A percentile compares a stretch with the other conserved stretches of the same genome.
Evolutionary conservation across 768 basidiomycete genomes (phyloP).

Genomic region (Termitomyces sp.): DNA sequence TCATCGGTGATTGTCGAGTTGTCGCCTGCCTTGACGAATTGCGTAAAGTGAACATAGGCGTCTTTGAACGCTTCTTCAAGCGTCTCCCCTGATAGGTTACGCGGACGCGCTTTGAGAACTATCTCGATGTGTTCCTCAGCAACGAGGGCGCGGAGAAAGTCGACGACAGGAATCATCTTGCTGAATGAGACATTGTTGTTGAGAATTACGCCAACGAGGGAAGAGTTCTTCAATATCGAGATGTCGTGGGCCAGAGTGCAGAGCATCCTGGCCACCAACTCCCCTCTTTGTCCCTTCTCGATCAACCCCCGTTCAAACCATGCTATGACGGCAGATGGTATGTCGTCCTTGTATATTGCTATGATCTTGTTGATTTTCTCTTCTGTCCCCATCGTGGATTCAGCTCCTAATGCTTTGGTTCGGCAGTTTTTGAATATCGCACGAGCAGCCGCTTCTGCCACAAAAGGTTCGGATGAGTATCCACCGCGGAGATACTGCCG

Average conservation of each 20-base stretch:
- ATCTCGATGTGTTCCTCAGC: background rate
- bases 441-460: background rate
- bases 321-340: background rate
- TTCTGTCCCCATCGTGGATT: too few relatives aligned
- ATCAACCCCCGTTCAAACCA: background rate
- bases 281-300: background rate
- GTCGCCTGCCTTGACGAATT: conserved; percentile 2
- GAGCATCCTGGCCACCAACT: conserved; percentile 6
- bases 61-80: background rate
- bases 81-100: background rate
- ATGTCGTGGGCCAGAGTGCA: background rate
- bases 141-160: conserved; percentile 3
- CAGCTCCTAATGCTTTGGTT: background rate
- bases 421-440: background rate
- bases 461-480: background rate
- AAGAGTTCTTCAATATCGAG: background rate
- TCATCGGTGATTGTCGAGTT: background rate
- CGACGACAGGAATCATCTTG: background rate
- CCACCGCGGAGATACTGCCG: background rate
- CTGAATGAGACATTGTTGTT: background rate
- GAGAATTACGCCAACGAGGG: too few relatives aligned
- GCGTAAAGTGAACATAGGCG: background rate
- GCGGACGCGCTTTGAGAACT: background rate
- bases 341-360: background rate
- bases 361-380: background rate